These are phyloP conservation scores for Dunaliella sp. DNA, from an alignment of 139 green algal species.

Conservation along the genomic window DNA sequence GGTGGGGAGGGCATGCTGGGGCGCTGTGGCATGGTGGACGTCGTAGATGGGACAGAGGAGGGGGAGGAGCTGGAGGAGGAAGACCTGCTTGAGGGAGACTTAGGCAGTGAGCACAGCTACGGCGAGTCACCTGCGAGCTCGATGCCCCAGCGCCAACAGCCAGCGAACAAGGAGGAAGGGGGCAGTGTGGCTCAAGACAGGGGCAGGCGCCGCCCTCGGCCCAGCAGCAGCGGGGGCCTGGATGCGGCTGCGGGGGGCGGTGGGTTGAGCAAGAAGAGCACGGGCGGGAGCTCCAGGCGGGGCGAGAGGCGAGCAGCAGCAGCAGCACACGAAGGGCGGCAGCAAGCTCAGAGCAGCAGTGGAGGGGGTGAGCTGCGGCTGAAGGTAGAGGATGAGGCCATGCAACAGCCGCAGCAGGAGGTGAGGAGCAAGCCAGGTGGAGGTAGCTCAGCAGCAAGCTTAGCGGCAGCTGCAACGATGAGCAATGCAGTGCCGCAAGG, in stretches of 20 bases:
- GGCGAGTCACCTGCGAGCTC: neutral
- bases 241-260: too few species aligned
- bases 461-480: neutral
- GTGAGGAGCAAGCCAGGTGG: neutral
- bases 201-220: neutral
- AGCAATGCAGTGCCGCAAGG: too few species aligned
- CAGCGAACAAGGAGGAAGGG: neutral
- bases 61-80: neutral
- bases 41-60: slow-evolving; percentile 10
- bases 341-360: neutral
- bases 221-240: neutral
- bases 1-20: neutral
- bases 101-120: neutral
- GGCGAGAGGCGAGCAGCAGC: neutral
- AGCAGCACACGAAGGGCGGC: slow-evolving; percentile 4
- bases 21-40: slow-evolving; percentile 8
- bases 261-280: neutral
- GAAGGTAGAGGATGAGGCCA: neutral
- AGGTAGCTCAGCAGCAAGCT: neutral
- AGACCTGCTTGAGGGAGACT: neutral
- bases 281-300: neutral
- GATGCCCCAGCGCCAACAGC: neutral
- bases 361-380: neutral
- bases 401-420: neutral
- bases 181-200: neutral